Conservation (phyloP, 345 rosid genomes). For the Lepidium sativum region DNA sequence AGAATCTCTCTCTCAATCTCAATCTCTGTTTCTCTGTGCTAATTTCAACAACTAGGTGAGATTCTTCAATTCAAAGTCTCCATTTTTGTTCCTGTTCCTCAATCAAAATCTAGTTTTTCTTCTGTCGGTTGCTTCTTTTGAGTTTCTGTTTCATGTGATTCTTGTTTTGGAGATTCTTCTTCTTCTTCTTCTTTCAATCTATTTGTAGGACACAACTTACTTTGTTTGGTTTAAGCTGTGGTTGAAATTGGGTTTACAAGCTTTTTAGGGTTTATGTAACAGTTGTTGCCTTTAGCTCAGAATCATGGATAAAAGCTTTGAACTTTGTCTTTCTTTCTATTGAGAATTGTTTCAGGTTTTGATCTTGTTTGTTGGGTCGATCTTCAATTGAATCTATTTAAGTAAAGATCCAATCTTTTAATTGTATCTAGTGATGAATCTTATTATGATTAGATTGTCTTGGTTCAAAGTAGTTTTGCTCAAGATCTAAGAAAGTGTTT, state of each 20-base stretch:
- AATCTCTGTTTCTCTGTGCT: not conserved
- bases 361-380: slow-evolving; percentile 6
- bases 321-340: not conserved
- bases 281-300: not conserved
- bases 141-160: not conserved
- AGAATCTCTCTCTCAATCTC: not conserved
- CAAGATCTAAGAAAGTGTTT: slow-evolving; percentile 1
- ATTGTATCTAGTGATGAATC: not conserved
- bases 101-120: not conserved
- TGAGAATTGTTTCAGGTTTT: not conserved
- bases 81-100: not conserved
- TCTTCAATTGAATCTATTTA: not conserved
- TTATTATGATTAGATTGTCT: not conserved
- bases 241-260: not conserved
- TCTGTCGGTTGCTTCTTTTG: slow-evolving; percentile 14
- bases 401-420: slow-evolving; percentile 10
- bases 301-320: not conserved
- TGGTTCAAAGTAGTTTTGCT: not conserved
- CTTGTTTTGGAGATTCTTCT: not conserved
- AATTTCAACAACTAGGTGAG: not conserved
- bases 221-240: not conserved
- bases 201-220: not conserved
- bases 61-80: slow-evolving; percentile 15
- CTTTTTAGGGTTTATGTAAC: slow-evolving; percentile 17
- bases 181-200: not conserved